These are phyloP conservation scores for Suillus fuscotomentosus DNA, from an alignment of 768 basidiomycete genomes.

Conservation along the genomic window DNA sequence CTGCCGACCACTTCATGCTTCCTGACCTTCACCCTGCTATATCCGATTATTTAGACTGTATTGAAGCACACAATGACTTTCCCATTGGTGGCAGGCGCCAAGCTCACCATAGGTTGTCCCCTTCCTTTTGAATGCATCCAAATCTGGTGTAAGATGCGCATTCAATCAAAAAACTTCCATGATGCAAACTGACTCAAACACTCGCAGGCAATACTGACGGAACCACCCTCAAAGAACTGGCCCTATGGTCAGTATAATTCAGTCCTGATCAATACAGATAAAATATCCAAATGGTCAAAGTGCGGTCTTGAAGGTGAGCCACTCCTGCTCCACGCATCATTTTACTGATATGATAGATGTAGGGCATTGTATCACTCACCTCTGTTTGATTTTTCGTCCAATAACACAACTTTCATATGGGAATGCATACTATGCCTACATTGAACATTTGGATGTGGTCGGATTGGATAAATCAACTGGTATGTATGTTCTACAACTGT, in stretches of 20 bases:
- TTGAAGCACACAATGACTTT: background rate
- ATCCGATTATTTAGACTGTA: background rate
- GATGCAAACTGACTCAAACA: background rate
- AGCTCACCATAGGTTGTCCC: background rate
- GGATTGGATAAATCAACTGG: slow-evolving; percentile 19
- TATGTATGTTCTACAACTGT: slow-evolving; percentile 22
- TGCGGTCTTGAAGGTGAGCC: too few species aligned
- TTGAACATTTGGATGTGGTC: slow-evolving; percentile 23
- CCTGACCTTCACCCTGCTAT: background rate
- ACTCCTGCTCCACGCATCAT: too few species aligned
- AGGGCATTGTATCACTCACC: slow-evolving; percentile 19
- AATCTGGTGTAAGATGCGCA: background rate
- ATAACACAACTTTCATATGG: background rate
- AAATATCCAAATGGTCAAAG: too few species aligned
- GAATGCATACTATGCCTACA: slow-evolving; percentile 24
- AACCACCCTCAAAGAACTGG: too few species aligned
- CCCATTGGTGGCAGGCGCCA: background rate
- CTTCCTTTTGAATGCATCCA: background rate
- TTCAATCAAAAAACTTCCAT: background rate
- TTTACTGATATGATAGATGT: slow-evolving; percentile 4
- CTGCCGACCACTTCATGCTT: background rate
- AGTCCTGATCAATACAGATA: too few species aligned
- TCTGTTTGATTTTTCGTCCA: slow-evolving; percentile 15
- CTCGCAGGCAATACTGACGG: too few species aligned
- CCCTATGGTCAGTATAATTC: too few species aligned